These are phyloP conservation scores for Orbilia javanica DNA, from an alignment of 2,329 filamentous ascomycete species.

Conservation along the genomic window DNA sequence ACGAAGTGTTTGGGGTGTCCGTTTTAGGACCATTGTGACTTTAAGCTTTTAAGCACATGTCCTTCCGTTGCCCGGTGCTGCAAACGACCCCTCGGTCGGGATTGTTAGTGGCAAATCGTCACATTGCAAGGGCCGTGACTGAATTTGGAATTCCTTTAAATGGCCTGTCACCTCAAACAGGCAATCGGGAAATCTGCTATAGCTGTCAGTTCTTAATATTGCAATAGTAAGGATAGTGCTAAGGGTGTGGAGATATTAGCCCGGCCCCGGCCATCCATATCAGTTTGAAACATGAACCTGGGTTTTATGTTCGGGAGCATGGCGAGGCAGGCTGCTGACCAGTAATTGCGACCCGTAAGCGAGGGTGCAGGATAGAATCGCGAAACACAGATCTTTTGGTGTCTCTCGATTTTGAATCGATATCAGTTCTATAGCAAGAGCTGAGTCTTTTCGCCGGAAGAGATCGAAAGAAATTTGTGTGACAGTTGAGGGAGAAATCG, in stretches of 20 bases:
- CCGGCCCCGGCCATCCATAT: slow-evolving; percentile 40
- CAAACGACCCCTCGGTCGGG: slow-evolving; percentile 21
- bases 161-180: slow-evolving; percentile 49
- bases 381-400: slow-evolving; percentile 33
- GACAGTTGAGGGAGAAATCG: slow-evolving; percentile 41
- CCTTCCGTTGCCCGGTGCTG: slow-evolving; percentile 19
- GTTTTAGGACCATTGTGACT: slow-evolving; percentile 18
- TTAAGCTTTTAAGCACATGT: slow-evolving; percentile 29
- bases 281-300: slow-evolving; percentile 49
- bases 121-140: slow-evolving; percentile 49
- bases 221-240: slow-evolving; percentile 40
- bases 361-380: slow-evolving; percentile 54
- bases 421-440: slow-evolving; percentile 11
- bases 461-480: slow-evolving; percentile 42
- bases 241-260: slow-evolving; percentile 54
- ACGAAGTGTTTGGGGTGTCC: slow-evolving; percentile 22
- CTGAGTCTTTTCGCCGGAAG: slow-evolving; percentile 3
- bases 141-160: slow-evolving; percentile 56
- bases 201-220: slow-evolving; percentile 57
- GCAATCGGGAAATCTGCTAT: slow-evolving; percentile 56
- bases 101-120: slow-evolving; percentile 50
- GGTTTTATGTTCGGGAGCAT: slow-evolving; percentile 52
- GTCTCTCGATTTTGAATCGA: slow-evolving; percentile 21
- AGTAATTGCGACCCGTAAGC: slow-evolving; percentile 55
- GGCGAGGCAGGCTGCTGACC: slow-evolving; percentile 28